These are phyloP conservation scores for Solanum virginianum DNA, from an alignment of 257 asterid genomes.

Conservation along the genomic window DNA sequence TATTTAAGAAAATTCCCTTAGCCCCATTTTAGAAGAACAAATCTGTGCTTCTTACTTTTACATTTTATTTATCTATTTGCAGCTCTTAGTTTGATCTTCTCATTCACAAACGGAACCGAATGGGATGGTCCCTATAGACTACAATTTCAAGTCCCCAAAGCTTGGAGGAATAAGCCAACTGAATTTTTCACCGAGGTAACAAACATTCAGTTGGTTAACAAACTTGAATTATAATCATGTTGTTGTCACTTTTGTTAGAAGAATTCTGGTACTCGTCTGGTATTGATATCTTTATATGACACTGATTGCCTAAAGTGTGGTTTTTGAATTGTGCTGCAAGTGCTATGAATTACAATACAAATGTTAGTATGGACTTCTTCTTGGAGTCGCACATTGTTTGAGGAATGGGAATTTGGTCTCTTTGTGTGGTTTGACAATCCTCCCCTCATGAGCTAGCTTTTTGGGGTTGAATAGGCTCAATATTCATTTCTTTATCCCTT, in stretches of 20 bases:
- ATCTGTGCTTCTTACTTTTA: not conserved
- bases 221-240: not conserved
- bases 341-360: not conserved
- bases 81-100: constrained; percentile 76
- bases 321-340: not conserved
- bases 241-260: not conserved
- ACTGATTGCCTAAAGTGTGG: not conserved
- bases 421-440: no score
- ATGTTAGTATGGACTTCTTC: not conserved
- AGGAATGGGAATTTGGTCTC: not conserved
- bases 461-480: no score
- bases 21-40: not conserved
- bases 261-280: not conserved
- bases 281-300: not conserved
- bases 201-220: not conserved
- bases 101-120: constrained; percentile 72
- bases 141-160: constrained; percentile 66
- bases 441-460: no score
- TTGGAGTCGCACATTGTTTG: not conserved
- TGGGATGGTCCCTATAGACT: constrained; percentile 91
- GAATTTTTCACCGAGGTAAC: constrained; percentile 56
- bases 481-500: not conserved
- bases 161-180: constrained; percentile 53
- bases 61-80: constrained; percentile 11
- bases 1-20: not conserved